A percentile compares a stretch with the other conserved stretches of the same genome.
These are phyloP conservation scores for Penicillium sp. DNA, from an alignment of 2,329 filamentous ascomycete genomes.

Conservation along the genomic window DNA sequence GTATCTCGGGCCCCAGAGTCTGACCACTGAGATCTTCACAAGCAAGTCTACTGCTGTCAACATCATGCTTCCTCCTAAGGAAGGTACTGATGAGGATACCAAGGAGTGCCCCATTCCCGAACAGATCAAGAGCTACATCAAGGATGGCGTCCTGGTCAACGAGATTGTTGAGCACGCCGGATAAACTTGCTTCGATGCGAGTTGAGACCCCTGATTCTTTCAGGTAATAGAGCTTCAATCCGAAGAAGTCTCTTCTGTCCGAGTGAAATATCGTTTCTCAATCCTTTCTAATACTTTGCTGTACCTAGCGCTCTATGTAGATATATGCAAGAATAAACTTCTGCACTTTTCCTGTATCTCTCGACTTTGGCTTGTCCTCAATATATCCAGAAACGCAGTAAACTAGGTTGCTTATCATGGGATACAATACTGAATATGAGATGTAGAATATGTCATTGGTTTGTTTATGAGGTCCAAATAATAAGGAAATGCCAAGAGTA, in stretches of 20 bases:
- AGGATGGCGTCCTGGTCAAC: slow-evolving; percentile 73
- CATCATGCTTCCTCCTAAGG: slow-evolving; percentile 72
- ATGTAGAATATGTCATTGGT: background rate
- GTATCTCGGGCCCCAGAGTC: slow-evolving; percentile 79
- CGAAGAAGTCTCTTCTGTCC: background rate
- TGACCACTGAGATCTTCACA: slow-evolving; percentile 76
- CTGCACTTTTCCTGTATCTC: background rate
- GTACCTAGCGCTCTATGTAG: slow-evolving; percentile 21
- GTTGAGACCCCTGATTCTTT: background rate
- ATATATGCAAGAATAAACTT: slow-evolving; percentile 18
- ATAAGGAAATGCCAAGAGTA: background rate
- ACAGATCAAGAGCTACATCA: slow-evolving; percentile 80
- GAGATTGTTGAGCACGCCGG: slow-evolving; percentile 96
- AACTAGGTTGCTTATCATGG: no score
- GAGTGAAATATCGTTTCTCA: background rate
- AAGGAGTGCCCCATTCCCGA: slow-evolving; percentile 84
- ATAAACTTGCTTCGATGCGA: slow-evolving; percentile 41
- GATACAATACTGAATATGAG: background rate
- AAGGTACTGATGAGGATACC: slow-evolving; percentile 71
- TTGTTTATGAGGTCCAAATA: background rate
- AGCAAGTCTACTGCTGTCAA: slow-evolving; percentile 88
- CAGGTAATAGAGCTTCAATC: background rate
- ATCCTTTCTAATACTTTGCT: slow-evolving; percentile 11
- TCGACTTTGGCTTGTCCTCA: no score
- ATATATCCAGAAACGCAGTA: no score